phyloP scores from a whole-genome alignment of 768 basidiomycete genomes.

The Termitomyces sp. region DNA sequence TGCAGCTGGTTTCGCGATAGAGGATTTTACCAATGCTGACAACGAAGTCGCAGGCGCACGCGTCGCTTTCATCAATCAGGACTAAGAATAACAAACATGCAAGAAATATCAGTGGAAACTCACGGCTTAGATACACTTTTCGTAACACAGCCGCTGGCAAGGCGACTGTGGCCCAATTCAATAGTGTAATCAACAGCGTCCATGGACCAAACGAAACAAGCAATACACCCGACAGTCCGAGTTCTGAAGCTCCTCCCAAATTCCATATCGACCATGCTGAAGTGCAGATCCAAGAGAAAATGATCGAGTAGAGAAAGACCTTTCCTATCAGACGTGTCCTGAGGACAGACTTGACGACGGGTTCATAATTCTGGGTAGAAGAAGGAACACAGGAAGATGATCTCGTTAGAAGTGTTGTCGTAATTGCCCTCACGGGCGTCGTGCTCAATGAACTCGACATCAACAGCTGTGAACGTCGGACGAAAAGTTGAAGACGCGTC shows the following conservation, averaged over 20 bases:
- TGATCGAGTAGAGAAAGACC: constrained; percentile 49
- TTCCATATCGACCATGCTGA: constrained; percentile 43
- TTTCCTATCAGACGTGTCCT: constrained; percentile 54
- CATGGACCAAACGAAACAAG: constrained; percentile 38
- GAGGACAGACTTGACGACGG: constrained; percentile 59
- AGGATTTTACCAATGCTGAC: constrained; percentile 40
- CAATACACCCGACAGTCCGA: constrained; percentile 30
- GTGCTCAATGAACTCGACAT: constrained; percentile 20
- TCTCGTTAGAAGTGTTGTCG: constrained; percentile 41
- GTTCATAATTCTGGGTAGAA: constrained; percentile 58
- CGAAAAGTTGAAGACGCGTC: constrained; percentile 10
- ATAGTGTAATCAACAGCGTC: constrained; percentile 37
- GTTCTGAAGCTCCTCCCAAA: constrained; percentile 29
- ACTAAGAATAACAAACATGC: not conserved
- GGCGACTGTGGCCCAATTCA: constrained; percentile 50
- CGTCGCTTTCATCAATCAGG: constrained; percentile 30
- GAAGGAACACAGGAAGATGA: constrained; percentile 55
- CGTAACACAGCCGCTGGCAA: constrained; percentile 56
- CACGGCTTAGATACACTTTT: constrained; percentile 60
- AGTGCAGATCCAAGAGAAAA: constrained; percentile 43
- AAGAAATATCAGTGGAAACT: constrained; percentile 20
- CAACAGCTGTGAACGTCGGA: not conserved
- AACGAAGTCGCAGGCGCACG: constrained; percentile 52
- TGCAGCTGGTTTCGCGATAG: constrained; percentile 46
- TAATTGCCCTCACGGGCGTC: constrained; percentile 49